Evolutionary conservation across 2,329 filamentous ascomycete genomes (phyloP), one percentile per base, ranked within the genome.

Genomic region (Mariannaea sp.): DNA sequence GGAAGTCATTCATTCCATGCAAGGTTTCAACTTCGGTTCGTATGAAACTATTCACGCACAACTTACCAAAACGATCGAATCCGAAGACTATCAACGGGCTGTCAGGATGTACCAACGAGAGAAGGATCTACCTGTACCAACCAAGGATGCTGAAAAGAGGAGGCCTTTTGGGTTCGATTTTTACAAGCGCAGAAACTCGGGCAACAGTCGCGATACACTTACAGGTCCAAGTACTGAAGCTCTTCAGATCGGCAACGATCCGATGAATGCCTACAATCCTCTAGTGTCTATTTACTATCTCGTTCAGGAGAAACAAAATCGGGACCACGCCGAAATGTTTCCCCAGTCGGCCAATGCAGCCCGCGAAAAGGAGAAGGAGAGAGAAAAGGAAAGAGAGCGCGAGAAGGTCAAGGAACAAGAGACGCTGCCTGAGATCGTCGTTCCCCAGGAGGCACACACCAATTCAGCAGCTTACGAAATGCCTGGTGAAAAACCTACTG

Each of bases 11-110:
- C 84, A 90, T 42, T 92, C 90, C 63, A 99, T 99, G 94, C 95
- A 92, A 19, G 94, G 94, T 2, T 99, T 99, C 71, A 96, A 97
- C 71, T 99, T 97, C 75, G 94, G 94, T 1, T 82, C 90, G 1
- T 82, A 91, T 1, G 92, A 97, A 47, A 83, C 84, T 51, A 97
- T 99, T 68, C 87, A 84, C 51, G 77, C 84, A 3, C 90, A 97
- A 68, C 81, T 99, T 36, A 89, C 86, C 8, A 89, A 88, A 58
- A 83, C 92, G n/a, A 83, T 99, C 55, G 89, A 95, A 65, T 97
- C 92, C 0, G 92, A 96, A 6, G 93, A 97, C 33, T 99, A 99
- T 64, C 91, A 96, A 65, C 85, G 87, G 53, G 92, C 91, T 5
- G 80, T 96, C n/a, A 83, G 85, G 49, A 75, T 87, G 10, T 83